Conservation (phyloP, 305 asterid species). For the Fraxinus nigra region DNA sequence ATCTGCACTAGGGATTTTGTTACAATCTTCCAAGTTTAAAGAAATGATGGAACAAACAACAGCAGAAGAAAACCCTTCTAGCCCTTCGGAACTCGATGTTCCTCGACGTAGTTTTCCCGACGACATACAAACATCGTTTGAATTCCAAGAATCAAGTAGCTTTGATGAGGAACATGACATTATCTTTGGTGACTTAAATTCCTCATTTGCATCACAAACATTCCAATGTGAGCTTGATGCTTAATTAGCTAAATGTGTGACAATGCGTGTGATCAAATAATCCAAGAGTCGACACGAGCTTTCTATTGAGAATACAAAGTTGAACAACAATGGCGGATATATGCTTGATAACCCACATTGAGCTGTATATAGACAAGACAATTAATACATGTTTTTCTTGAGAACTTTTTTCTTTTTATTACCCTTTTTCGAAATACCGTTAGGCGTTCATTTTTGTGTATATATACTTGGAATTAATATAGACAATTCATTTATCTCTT, state of each 20-base stretch:
- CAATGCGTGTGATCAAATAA: neutral
- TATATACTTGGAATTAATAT: neutral
- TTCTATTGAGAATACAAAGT: conserved; percentile 4
- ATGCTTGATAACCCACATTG: neutral
- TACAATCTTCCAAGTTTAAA: conserved; percentile 53
- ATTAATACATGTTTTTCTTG: neutral
- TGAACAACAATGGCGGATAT: neutral
- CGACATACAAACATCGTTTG: conserved; percentile 81
- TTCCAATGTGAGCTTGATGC: conserved; percentile 61
- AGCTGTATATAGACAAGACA: neutral
- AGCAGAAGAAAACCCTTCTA: conserved; percentile 24
- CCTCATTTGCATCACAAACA: conserved; percentile 52
- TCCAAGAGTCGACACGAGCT: neutral
- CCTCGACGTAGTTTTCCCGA: conserved; percentile 71
- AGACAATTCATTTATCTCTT: neutral
- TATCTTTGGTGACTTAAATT: conserved; percentile 53
- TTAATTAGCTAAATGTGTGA: neutral
- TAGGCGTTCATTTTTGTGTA: neutral
- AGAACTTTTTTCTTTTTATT: neutral
- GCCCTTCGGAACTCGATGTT: conserved; percentile 37
- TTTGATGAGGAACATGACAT: conserved; percentile 58
- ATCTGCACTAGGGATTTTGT: conserved; percentile 48
- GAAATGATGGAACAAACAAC: conserved; percentile 55
- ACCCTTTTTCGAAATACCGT: neutral
- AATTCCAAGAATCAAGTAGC: conserved; percentile 59